Base-by-base conservation (phyloP, 306 rosid species). In the Delonix regia region DNA sequence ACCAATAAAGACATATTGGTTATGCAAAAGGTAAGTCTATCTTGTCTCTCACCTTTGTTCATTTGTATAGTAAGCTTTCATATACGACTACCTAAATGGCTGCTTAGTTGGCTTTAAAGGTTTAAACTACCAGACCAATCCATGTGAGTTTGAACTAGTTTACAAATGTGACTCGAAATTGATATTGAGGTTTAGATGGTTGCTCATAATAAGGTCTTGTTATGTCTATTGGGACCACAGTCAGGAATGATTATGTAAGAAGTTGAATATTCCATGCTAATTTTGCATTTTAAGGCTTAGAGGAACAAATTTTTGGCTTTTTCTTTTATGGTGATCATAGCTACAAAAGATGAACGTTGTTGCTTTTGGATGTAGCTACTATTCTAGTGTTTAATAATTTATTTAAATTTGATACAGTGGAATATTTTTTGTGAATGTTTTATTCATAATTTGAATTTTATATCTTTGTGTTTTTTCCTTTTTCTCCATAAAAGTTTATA, bases 11-110 rank as follows among this genome's bases (percentile, higher is more conserved):
- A 92, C 78, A 57, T 87, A 73, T 81, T 89, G 56, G 87, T 90
- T 52, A 90, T 92, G 96, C 83, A 85, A 6, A 87, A 68, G 34
- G 92, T 91, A 76, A 73, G 79, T 72, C 18, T 51, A 8, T n/a
- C 51, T 28, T 62, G 34, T 65, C 77, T 71, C 72, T 66, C 9
- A 67, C 33, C 71, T 56, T 49, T 59, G 21, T 47, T 38, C 38
- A 47, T 72, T 33, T 56, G 67, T 57, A 64, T 3, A 24, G 55
- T 55, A 59, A 34, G 59, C 53, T 19, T 70, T 75, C 9, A 18
- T 74, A 27, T 44, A 24, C 34, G 19, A 34, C n/a, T 38, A 9
- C 41, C 24, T 21, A 51, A 48, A 16, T 44, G 48, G 73, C 25
- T 24, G 39, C 49, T 48, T 75, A 56, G 25, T 38, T 44, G 19